A percentile compares a stretch with the other conserved stretches of the same genome.
phyloP scores from a whole-genome alignment of 2,329 filamentous ascomycete genomes.

The Fusarium zealandicum region DNA sequence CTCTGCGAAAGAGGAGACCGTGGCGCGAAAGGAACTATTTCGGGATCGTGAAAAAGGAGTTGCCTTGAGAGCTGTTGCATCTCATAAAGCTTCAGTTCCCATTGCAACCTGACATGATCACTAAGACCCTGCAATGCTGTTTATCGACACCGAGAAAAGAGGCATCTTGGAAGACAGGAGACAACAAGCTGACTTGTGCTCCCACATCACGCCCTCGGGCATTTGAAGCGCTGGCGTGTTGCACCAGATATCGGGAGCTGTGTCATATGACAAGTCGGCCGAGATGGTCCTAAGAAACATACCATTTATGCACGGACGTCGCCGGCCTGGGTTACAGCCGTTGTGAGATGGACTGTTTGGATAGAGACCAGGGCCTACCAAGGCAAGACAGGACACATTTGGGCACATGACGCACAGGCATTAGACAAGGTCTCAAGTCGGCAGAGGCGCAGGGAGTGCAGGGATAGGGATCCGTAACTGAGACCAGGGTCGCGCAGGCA shows the following conservation, averaged over 20 bases:
- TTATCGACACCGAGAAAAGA: conserved; percentile 6
- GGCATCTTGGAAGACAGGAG: conserved; percentile 1
- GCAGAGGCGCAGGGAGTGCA: conserved; percentile 22
- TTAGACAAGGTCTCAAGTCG: conserved; percentile 25
- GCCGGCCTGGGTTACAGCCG: conserved; percentile 31
- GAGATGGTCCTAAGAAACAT: conserved; percentile 28
- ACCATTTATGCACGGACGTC: conserved; percentile 38
- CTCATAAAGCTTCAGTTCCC: background rate
- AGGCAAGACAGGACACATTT: conserved; percentile 9
- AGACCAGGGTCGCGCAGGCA: conserved; percentile 7
- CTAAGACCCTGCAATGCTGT: background rate
- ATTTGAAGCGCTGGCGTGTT: conserved; percentile 10
- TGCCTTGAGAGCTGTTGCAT: background rate
- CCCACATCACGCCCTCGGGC: conserved; percentile 25
- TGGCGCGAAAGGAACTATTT: no score
- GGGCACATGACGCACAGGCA: conserved; percentile 36
- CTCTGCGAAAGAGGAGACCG: background rate
- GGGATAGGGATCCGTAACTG: conserved; percentile 6
- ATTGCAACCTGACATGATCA: conserved; percentile 17
- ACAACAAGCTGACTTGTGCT: conserved; percentile 12
- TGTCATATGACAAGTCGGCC: conserved; percentile 35
- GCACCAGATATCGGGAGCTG: conserved; percentile 3
- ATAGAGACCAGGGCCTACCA: conserved; percentile 16
- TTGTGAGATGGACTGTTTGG: conserved; percentile 9
- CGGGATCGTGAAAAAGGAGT: no score